These are phyloP conservation scores for Blastobotrys proliferans DNA, from an alignment of 1,139 yeast species.

Conservation along the genomic window DNA sequence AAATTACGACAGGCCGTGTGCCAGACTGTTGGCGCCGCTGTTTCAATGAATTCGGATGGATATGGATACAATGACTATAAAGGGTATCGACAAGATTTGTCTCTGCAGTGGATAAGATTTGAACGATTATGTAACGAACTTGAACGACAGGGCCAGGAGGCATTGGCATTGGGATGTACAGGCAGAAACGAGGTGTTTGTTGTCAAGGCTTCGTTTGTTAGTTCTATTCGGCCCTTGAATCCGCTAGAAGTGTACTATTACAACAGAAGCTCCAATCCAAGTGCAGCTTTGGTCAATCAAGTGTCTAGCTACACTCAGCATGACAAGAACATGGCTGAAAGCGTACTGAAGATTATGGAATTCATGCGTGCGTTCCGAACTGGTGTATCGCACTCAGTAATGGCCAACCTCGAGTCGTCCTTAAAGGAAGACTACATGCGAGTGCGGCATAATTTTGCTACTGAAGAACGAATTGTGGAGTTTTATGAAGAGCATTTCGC, in stretches of 20 bases:
- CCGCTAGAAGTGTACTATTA: constrained; percentile 23
- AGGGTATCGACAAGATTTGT: constrained; percentile 32
- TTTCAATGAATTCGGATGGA: constrained; percentile 18
- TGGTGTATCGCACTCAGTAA: constrained; percentile 16
- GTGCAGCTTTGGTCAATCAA: constrained; percentile 11
- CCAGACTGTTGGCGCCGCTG: constrained; percentile 30
- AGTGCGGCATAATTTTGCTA: constrained; percentile 19
- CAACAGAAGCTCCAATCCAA: constrained; percentile 24
- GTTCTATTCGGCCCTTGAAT: constrained; percentile 23
- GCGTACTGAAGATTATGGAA: constrained; percentile 19
- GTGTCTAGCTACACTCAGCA: constrained; percentile 11
- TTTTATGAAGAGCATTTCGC: constrained; percentile 20
- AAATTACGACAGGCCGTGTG: constrained; percentile 26
- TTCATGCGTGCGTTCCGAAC: constrained; percentile 19
- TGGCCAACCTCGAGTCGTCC: constrained; percentile 14
- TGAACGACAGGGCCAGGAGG: constrained; percentile 54
- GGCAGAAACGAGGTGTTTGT: constrained; percentile 18
- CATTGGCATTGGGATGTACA: constrained; percentile 40
- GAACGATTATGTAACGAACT: constrained; percentile 65
- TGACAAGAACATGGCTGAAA: constrained; percentile 14
- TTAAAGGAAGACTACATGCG: constrained; percentile 19
- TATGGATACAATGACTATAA: constrained; percentile 18
- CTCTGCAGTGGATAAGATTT: constrained; percentile 55
- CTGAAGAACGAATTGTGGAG: constrained; percentile 20
- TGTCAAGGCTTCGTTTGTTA: constrained; percentile 23